Conservation (phyloP, 805 yeast species). For the Cyberlindnera saturnus region DNA sequence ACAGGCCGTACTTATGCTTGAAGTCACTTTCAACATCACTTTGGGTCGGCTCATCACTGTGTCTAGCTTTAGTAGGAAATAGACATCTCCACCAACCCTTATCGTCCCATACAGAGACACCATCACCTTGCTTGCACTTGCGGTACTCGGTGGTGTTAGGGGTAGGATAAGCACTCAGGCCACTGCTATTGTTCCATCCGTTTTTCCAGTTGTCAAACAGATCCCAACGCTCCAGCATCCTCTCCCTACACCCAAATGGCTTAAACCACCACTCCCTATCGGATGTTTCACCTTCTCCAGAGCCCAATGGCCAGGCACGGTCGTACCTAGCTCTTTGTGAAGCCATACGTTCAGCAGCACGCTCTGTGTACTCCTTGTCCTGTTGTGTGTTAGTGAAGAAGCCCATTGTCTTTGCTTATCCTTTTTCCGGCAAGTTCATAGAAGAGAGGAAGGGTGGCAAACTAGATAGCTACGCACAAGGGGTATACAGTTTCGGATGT, state of each 20-base stretch:
- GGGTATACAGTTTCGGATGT: no score
- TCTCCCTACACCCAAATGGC: conserved; percentile 2
- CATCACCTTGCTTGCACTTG: conserved; percentile 57
- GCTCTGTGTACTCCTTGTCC: conserved; percentile 12
- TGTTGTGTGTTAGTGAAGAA: conserved; percentile 10
- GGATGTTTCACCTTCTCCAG: conserved; percentile 5
- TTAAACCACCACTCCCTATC: conserved; percentile 4
- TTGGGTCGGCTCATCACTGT: conserved; percentile 33
- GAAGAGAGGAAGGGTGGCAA: no score
- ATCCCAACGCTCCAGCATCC: conserved; percentile 8
- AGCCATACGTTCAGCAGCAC: conserved; percentile 4
- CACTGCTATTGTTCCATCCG: conserved; percentile 17
- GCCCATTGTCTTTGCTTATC: conserved; percentile 9
- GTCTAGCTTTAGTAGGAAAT: conserved; percentile 48
- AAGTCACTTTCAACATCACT: conserved; percentile 50
- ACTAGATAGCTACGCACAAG: no score
- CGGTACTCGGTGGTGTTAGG: conserved; percentile 57
- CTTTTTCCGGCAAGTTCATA: no score
- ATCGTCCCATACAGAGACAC: conserved; percentile 77
- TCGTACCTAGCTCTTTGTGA: not conserved
- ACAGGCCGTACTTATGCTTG: conserved; percentile 46
- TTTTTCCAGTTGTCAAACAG: conserved; percentile 6
- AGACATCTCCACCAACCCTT: conserved; percentile 89
- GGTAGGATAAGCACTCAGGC: conserved; percentile 46
- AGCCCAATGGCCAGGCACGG: conserved; percentile 2